Conservation (phyloP, 345 rosid genomes). For the Brassica carinata region DNA sequence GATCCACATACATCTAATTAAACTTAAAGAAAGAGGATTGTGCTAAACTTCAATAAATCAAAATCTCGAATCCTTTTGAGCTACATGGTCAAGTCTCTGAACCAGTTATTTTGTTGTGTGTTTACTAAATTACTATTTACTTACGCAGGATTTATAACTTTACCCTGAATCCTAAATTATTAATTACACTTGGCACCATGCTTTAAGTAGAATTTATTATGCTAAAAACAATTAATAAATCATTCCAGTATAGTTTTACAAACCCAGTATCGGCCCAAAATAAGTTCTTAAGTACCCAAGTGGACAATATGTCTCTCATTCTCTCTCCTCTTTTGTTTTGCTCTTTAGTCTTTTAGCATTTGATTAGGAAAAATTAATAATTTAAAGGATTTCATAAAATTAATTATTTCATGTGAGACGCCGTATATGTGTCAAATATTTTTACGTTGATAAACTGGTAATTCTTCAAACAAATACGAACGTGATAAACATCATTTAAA, state of each 20-base stretch:
- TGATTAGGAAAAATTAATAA: background rate
- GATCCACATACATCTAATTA: background rate
- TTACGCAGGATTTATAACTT: background rate
- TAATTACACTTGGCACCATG: background rate
- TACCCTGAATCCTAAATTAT: background rate
- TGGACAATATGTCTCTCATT: background rate
- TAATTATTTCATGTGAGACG: slow-evolving; percentile 2
- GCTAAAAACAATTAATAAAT: background rate
- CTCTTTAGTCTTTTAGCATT: background rate
- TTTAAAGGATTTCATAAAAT: background rate
- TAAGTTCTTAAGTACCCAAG: background rate
- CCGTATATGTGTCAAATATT: background rate
- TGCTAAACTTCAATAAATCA: background rate
- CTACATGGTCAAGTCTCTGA: background rate
- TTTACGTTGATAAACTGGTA: slow-evolving; percentile 1
- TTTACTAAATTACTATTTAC: background rate
- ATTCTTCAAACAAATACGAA: background rate
- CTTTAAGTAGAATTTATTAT: background rate
- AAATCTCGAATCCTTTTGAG: background rate
- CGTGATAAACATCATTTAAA: background rate
- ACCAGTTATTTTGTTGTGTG: background rate
- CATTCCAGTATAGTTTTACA: background rate
- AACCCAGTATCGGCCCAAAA: slow-evolving; percentile 11
- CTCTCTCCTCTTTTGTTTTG: background rate
- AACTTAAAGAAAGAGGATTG: background rate